These are phyloP conservation scores for Penicillium oxalicum DNA, from an alignment of 2,329 filamentous ascomycete genomes.

Conservation along the genomic window DNA sequence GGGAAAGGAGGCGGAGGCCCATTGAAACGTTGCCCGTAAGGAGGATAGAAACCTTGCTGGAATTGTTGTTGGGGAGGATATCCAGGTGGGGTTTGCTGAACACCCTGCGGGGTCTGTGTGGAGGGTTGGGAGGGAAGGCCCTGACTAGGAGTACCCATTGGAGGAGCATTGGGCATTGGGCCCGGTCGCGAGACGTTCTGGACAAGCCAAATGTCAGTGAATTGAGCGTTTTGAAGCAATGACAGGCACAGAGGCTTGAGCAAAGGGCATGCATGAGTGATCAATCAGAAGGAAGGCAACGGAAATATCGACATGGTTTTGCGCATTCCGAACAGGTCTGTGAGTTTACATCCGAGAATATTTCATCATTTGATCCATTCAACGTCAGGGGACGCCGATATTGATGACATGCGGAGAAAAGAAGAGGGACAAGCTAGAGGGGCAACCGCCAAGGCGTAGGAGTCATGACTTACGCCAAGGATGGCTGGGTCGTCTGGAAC, in stretches of 20 bases:
- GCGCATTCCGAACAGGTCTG: slow-evolving; percentile 80
- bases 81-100: slow-evolving; percentile 33
- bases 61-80: slow-evolving; percentile 40
- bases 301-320: slow-evolving; percentile 95
- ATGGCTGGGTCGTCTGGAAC: slow-evolving; percentile 95
- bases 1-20: slow-evolving; percentile 49
- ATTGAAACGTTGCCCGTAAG: slow-evolving; percentile 43
- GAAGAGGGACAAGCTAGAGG: slow-evolving; percentile 7
- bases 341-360: slow-evolving; percentile 91
- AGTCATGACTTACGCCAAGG: slow-evolving; percentile 71
- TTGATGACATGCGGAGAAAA: slow-evolving; percentile 5
- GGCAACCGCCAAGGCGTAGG: no score
- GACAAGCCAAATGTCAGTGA: slow-evolving; percentile 19
- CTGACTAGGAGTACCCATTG: slow-evolving; percentile 21
- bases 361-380: slow-evolving; percentile 62
- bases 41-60: slow-evolving; percentile 39
- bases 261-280: slow-evolving; percentile 14
- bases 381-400: not conserved
- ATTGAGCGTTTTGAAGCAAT: slow-evolving; percentile 1
- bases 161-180: slow-evolving; percentile 20
- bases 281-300: slow-evolving; percentile 99
- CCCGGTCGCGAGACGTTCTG: slow-evolving; percentile 42
- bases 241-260: not conserved
- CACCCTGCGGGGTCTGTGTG: slow-evolving; percentile 42
- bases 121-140: slow-evolving; percentile 36